Evolutionary conservation across 331 rosid species (phyloP), one percentile per base, ranked within the genome.

Genomic region (Malus hybrid): DNA sequence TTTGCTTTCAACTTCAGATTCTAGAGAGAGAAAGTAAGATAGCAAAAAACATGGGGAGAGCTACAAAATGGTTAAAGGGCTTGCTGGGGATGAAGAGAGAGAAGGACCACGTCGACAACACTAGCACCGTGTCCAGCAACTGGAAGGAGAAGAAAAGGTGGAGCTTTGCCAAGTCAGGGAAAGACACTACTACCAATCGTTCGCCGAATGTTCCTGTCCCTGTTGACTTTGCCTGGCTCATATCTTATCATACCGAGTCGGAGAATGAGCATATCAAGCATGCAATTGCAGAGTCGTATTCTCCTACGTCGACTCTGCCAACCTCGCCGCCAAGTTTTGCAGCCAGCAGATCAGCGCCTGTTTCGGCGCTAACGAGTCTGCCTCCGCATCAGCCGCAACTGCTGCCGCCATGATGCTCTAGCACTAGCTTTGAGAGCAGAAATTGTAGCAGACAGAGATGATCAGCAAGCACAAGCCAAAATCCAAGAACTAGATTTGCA

Each of bases 51-150:
- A 90, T 95, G 99, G 97, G 99, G 31, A 95, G 85, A 64, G 93
- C 99, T 72, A 78, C 93, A 22, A 95, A 96, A 66, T 95, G 99
- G 99, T 82, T 90, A 57, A 95, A 92, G 84, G 93, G 91, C 24
- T 72, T 95, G 79, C 32, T 95, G 82, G 93, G 97, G 42, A 89
- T 88, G 88, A 94, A 88, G 86, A 91, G 88, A 81, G 97, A 87
- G 67, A 93, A 87, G 67, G 87, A 88, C 39, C 84, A 75, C 68
- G 74, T 67, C 64, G 82, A 72, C 55, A 84, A 75, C 90, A 79
- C 86, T 19, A 84, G 80, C 44, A 65, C 84, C 14, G 42, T 67
- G 70, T 50, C 48, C 18, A 57, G 65, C 62, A 87, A 84, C 57
- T 80, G 74, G 79, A 92, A 85, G 55, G 96, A 89, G 64, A 95